Conservation (phyloP, 805 yeast species). For the Kodamaea neixiangensis region DNA sequence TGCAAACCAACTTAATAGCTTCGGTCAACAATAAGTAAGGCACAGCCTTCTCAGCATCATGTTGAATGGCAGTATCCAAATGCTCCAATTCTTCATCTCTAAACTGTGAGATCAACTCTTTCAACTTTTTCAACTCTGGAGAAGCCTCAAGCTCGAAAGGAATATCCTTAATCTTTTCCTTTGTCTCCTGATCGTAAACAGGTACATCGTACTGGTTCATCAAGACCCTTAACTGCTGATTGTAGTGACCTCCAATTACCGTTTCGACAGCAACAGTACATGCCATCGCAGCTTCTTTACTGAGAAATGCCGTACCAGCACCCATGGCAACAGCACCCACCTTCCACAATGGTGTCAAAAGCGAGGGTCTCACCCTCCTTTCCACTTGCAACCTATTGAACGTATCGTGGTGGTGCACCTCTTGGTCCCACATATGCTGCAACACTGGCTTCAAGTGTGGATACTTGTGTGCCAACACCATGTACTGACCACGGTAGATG, state of each 20-base stretch:
- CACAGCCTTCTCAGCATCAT: constrained; percentile 90
- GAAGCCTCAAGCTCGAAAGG: constrained; percentile 35
- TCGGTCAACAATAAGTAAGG: constrained; percentile 91
- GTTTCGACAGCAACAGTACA: constrained; percentile 99
- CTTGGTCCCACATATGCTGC: constrained; percentile 98
- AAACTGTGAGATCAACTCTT: constrained; percentile 66
- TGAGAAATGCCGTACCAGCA: constrained; percentile 76
- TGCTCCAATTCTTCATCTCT: constrained; percentile 96
- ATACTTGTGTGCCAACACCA: constrained; percentile 65
- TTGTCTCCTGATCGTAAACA: constrained; percentile 36
- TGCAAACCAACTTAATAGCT: constrained; percentile 77
- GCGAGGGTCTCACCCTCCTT: constrained; percentile 86
- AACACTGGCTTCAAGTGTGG: constrained; percentile 79
- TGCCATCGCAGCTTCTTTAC: constrained; percentile 98
- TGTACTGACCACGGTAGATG: constrained; percentile 88
- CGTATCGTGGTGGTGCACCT: constrained; percentile 83
- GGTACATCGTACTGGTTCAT: constrained; percentile 62
- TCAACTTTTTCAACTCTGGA: constrained; percentile 59
- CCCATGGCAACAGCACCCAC: constrained; percentile 88
- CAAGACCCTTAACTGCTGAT: constrained; percentile 79
- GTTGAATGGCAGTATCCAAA: constrained; percentile 86
- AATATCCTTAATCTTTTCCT: constrained; percentile 24
- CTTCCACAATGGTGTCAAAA: constrained; percentile 92
- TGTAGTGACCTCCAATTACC: constrained; percentile 95
- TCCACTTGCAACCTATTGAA: constrained; percentile 75